These are phyloP conservation scores for Phaeotremella skinneri DNA, from an alignment of 768 basidiomycete species.

Conservation along the genomic window DNA sequence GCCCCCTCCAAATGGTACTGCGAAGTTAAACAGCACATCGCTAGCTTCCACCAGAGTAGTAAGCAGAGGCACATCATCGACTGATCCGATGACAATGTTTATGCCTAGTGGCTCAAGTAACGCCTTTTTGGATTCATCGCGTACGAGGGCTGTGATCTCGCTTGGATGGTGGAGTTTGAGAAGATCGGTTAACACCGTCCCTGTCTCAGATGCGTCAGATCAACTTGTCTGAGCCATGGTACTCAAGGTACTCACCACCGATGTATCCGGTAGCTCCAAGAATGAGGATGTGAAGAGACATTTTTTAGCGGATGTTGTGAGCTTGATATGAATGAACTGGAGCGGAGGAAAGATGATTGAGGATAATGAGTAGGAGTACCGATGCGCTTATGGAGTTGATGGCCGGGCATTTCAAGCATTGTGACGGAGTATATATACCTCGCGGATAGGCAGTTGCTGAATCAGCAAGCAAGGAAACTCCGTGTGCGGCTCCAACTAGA, in stretches of 20 bases:
- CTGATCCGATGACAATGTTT: conserved; percentile 14
- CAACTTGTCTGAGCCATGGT: neutral
- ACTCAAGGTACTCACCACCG: conserved; percentile 11
- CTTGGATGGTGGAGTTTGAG: conserved; percentile 11
- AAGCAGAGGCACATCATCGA: conserved; percentile 13
- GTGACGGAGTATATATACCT: no score
- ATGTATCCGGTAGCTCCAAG: conserved; percentile 23
- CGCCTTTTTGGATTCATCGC: conserved; percentile 7
- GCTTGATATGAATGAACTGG: no score
- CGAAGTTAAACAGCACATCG: conserved; percentile 23
- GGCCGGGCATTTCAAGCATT: no score
- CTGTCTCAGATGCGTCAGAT: conserved; percentile 1
- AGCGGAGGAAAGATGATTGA: no score
- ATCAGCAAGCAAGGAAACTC: no score
- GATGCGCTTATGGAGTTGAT: no score
- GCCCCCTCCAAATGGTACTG: conserved; percentile 20
- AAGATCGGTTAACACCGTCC: conserved; percentile 14
- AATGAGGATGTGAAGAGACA: no score
- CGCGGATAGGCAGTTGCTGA: no score
- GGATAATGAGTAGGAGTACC: no score
- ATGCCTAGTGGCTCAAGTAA: conserved; percentile 8
- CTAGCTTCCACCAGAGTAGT: neutral
- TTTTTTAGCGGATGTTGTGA: no score
- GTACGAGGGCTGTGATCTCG: conserved; percentile 18
- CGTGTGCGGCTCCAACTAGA: no score